Base-by-base conservation (phyloP, 805 yeast genomes). In the Wickerhamomyces canadensis region DNA sequence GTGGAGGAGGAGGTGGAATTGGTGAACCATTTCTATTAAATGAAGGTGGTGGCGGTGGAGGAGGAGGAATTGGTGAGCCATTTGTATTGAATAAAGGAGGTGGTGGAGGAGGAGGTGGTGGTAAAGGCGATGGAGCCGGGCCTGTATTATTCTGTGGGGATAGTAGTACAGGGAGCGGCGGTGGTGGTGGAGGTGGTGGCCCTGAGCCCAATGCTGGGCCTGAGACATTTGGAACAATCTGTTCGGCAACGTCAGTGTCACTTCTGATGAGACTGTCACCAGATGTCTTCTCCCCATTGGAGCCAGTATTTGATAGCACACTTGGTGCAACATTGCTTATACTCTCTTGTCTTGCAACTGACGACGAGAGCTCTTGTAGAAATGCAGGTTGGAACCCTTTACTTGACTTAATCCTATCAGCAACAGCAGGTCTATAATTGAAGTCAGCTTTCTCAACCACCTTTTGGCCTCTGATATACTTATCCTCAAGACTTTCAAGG, bases 321-420 rank as follows among this genome's bases (percentile, higher is more conserved):
- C n/a, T n/a, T n/a, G n/a, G n/a, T n/a, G n/a, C n/a, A n/a, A n/a
- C n/a, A n/a, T n/a, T n/a, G n/a, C n/a, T n/a, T n/a, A 47, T 45
- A 13, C 48, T 36, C n/a, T 47, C 64, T 4, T 64, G 51, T 38
- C 61, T 71, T 7, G 57, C 61, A 11, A 77, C 80, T 45, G 72
- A 75, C 4, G 67, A 55, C 17, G 69, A 63, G 45, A 78, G 60
- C 49, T 78, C 84, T 33, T 67, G 63, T 45, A 78, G 60, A 49
- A 78, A 76, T 21, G 68, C 57, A 11, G 78, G 75, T 40, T 68
- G 60, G 64, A 69, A 51, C 2, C 57, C 57, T 31, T 48, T 45
- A 35, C 68, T 59, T 43, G 41, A 57, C 58, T 49, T 64, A 51
- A 43, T 49, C 51, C 45, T 52, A 41, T 45, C 54, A 13, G 51